Evolutionary conservation across 2,329 filamentous ascomycete species (phyloP).

Genomic region (Apiospora phragmitis): DNA sequence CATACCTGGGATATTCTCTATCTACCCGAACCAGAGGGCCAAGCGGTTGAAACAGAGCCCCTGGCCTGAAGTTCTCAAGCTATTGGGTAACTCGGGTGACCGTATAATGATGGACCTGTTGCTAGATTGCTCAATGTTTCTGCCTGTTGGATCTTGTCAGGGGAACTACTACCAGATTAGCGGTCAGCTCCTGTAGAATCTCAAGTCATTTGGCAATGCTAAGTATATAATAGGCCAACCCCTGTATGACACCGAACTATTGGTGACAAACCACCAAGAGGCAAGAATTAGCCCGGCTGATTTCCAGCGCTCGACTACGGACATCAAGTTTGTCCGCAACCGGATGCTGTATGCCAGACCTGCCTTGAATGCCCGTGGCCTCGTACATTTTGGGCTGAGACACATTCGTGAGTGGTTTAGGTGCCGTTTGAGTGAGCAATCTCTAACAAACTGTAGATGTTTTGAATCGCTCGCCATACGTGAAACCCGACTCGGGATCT

Average conservation of each 20-base stretch:
- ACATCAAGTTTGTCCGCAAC: constrained; percentile 75
- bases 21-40: constrained; percentile 70
- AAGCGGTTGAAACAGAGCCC: constrained; percentile 65
- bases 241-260: constrained; percentile 46
- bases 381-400: constrained; percentile 72
- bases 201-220: constrained; percentile 1
- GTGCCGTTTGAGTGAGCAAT: not conserved
- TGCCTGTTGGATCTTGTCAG: constrained; percentile 56
- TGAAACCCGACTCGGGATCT: constrained; percentile 13
- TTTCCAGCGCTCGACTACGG: constrained; percentile 41
- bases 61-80: constrained; percentile 74
- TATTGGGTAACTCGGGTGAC: constrained; percentile 76
- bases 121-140: constrained; percentile 75
- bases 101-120: constrained; percentile 76
- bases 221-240: constrained; percentile 43
- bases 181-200: constrained; percentile 52
- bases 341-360: constrained; percentile 85
- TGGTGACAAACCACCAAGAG: not conserved
- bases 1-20: constrained; percentile 66
- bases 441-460: constrained; percentile 60
- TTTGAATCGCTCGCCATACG: constrained; percentile 67
- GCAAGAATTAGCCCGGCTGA: constrained; percentile 10
- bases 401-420: constrained; percentile 69
- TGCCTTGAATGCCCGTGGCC: constrained; percentile 65
- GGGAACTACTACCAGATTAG: constrained; percentile 78